Conservation (phyloP, 345 rosid species). For the Erysimum cheiranthoides region DNA sequence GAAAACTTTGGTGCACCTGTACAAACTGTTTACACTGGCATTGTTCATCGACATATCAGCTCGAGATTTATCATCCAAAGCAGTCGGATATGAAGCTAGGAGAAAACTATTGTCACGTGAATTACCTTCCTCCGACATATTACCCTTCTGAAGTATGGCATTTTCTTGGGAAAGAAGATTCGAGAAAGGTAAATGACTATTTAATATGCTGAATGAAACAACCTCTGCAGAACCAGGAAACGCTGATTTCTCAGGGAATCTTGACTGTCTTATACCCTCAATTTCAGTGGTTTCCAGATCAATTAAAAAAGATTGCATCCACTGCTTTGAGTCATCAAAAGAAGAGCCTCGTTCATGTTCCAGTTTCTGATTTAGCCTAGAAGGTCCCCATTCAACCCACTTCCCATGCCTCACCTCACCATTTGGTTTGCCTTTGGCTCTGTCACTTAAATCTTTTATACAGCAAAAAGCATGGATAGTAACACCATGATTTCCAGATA, state of each 20-base stretch:
- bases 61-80: slow-evolving; percentile 46
- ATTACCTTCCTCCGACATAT: slow-evolving; percentile 38
- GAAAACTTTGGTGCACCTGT: slow-evolving; percentile 74
- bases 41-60: slow-evolving; percentile 43
- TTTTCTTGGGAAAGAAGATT: slow-evolving; percentile 50
- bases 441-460: slow-evolving; percentile 47
- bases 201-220: slow-evolving; percentile 79
- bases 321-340: slow-evolving; percentile 61
- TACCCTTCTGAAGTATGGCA: slow-evolving; percentile 41
- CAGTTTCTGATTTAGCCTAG: slow-evolving; percentile 42
- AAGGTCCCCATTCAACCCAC: slow-evolving; percentile 97
- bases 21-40: slow-evolving; percentile 48
- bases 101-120: slow-evolving; percentile 44
- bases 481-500: slow-evolving; percentile 67
- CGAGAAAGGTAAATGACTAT: slow-evolving; percentile 51
- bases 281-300: slow-evolving; percentile 64
- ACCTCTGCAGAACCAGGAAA: slow-evolving; percentile 79
- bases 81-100: slow-evolving; percentile 40
- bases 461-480: slow-evolving; percentile 83
- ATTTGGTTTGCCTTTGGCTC: slow-evolving; percentile 39
- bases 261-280: slow-evolving; percentile 65
- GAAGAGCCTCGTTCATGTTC: slow-evolving; percentile 48
- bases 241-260: slow-evolving; percentile 70
- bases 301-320: slow-evolving; percentile 76
- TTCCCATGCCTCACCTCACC: slow-evolving; percentile 65